Conservation (phyloP, 768 basidiomycete genomes). For the Lentinula guzmanii region DNA sequence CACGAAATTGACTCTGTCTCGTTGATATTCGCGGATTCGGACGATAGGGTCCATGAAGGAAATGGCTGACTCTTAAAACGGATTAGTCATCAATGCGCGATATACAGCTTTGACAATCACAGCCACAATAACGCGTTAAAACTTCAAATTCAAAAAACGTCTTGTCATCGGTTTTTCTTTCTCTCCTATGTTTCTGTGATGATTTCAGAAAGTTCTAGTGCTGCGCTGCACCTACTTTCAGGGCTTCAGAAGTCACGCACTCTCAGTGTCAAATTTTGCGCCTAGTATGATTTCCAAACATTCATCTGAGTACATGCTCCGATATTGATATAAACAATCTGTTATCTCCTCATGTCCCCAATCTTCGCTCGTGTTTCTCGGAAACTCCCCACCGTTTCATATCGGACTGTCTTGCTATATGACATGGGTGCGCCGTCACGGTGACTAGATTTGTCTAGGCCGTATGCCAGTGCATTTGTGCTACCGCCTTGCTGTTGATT, state of each 20-base stretch:
- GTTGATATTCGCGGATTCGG: conserved; percentile 78
- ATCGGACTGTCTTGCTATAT: not conserved
- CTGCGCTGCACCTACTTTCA: too few relatives aligned
- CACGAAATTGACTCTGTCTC: conserved; percentile 85
- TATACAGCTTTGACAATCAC: conserved; percentile 1
- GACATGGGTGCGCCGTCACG: not conserved
- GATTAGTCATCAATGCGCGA: not conserved
- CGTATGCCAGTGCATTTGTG: too few relatives aligned
- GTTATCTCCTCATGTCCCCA: not conserved
- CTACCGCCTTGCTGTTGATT: too few relatives aligned
- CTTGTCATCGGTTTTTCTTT: not conserved
- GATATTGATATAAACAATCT: not conserved
- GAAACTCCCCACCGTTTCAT: not conserved
- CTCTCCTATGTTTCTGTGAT: too few relatives aligned
- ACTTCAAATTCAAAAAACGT: not conserved
- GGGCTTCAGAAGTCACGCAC: too few relatives aligned
- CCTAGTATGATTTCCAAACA: too few relatives aligned
- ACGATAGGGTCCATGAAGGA: conserved; percentile 54
- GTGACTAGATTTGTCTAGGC: too few relatives aligned
- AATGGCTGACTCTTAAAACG: not conserved
- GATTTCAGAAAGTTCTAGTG: too few relatives aligned
- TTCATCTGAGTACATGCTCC: too few relatives aligned
- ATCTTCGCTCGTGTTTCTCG: not conserved
- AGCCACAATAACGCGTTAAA: not conserved
- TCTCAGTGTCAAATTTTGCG: too few relatives aligned